Evolutionary conservation across 2,329 filamentous ascomycete genomes (phyloP).

Genomic region (Hymenotorrendiella dingleyae): DNA sequence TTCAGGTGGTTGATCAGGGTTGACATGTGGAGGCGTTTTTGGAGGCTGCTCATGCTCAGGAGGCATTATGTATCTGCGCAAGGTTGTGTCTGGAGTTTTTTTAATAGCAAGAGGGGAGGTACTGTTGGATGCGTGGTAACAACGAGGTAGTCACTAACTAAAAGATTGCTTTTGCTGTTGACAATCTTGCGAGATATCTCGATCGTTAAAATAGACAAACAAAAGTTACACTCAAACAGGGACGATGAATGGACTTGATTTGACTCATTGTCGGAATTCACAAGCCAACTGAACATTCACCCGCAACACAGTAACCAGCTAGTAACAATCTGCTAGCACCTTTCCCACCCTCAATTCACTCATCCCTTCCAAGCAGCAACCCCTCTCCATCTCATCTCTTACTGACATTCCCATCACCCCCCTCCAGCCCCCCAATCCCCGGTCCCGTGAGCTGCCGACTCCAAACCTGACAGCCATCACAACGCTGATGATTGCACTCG

Average conservation of each 20-base stretch:
- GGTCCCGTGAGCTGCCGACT: conserved; percentile 5
- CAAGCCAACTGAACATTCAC: background rate
- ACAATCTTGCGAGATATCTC: background rate
- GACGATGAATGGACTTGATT: background rate
- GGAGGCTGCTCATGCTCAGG: no score
- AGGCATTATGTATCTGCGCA: no score
- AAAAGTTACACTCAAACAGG: background rate
- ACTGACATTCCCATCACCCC: background rate
- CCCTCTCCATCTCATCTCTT: background rate
- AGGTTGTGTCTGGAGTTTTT: no score
- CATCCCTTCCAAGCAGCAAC: no score
- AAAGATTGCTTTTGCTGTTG: no score
- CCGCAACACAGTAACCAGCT: background rate
- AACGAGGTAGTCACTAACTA: no score
- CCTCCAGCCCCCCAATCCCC: background rate
- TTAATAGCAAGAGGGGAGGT: no score
- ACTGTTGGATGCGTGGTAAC: no score
- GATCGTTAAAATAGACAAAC: background rate
- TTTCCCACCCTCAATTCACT: no score
- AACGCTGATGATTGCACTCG: conserved; percentile 4
- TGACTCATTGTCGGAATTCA: background rate
- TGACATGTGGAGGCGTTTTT: background rate
- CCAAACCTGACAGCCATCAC: conserved; percentile 5
- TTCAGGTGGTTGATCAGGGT: background rate
- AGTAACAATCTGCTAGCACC: background rate